Conservation (phyloP, 2,329 filamentous ascomycete genomes). For the Orbilia quercus region DNA sequence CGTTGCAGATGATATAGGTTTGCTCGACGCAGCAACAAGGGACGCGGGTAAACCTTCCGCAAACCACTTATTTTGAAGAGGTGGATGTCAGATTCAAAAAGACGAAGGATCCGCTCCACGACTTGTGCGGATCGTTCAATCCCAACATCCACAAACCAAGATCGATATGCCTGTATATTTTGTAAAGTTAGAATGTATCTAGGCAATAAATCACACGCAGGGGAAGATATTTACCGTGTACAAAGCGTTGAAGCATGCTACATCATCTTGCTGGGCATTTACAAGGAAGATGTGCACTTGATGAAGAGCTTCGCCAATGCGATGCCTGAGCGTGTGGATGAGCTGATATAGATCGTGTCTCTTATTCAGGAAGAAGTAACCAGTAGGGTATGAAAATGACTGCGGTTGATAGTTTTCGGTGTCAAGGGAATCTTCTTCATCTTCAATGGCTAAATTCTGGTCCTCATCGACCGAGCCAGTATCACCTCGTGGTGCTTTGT, state of each 20-base stretch:
- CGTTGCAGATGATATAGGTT: constrained; percentile 95
- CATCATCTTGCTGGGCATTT: constrained; percentile 89
- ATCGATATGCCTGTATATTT: constrained; percentile 73
- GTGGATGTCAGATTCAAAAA: constrained; percentile 86
- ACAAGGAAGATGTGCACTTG: constrained; percentile 85
- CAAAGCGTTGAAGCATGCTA: constrained; percentile 90
- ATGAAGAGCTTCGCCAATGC: constrained; percentile 82
- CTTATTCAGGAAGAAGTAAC: constrained; percentile 76
- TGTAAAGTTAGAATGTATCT: neutral
- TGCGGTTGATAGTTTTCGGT: constrained; percentile 81
- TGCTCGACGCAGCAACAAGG: constrained; percentile 89
- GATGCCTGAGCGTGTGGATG: constrained; percentile 83
- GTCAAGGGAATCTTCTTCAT: constrained; percentile 71
- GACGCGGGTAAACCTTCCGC: constrained; percentile 90
- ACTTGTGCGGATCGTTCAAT: constrained; percentile 95
- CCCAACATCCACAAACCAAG: constrained; percentile 97
- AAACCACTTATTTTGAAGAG: constrained; percentile 95
- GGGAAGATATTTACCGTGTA: constrained; percentile 71
- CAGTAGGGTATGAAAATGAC: constrained; percentile 87
- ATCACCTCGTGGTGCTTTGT: constrained; percentile 64
- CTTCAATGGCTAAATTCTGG: constrained; percentile 66
- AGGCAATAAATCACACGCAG: neutral
- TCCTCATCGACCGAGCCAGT: constrained; percentile 67
- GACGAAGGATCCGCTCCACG: constrained; percentile 83
- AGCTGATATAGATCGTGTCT: constrained; percentile 75